phyloP scores from a whole-genome alignment of 2,329 filamentous ascomycete species.

The Xylariaceae sp. region DNA sequence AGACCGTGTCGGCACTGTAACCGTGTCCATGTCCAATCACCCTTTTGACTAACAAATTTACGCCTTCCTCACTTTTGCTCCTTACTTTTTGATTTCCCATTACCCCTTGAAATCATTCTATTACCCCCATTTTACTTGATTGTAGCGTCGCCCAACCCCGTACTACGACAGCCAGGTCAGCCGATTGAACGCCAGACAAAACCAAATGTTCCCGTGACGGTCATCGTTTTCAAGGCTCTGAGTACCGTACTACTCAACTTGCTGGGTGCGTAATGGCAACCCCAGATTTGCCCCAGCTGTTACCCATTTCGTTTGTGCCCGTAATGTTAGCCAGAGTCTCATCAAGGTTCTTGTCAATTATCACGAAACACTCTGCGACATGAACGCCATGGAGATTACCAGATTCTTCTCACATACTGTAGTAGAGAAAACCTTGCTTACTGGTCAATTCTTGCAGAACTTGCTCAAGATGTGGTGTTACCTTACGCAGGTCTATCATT shows the following conservation, averaged over 20 bases:
- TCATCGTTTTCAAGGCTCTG: conserved; percentile 25
- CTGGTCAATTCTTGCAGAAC: background rate
- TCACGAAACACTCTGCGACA: conserved; percentile 23
- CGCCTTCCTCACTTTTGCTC: conserved; percentile 14
- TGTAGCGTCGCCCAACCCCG: conserved; percentile 34
- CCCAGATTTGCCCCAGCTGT: conserved; percentile 24
- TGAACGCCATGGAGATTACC: conserved; percentile 7
- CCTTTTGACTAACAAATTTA: conserved; percentile 29
- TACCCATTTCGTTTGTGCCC: conserved; percentile 13
- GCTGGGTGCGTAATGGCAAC: conserved; percentile 19
- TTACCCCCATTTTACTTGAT: conserved; percentile 46
- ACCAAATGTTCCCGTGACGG: conserved; percentile 36
- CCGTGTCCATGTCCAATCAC: conserved; percentile 18
- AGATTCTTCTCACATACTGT: conserved; percentile 12
- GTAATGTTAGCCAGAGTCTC: conserved; percentile 6
- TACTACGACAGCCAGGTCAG: conserved; percentile 36
- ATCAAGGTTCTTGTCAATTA: conserved; percentile 13
- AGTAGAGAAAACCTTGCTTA: too few species aligned
- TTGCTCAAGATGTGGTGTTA: conserved; percentile 4
- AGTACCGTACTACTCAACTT: conserved; percentile 6
- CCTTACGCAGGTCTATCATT: too few species aligned
- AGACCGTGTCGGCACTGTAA: conserved; percentile 26
- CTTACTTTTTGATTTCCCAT: conserved; percentile 32
- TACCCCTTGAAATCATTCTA: conserved; percentile 28
- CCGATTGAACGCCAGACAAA: conserved; percentile 38